Conservation (phyloP, 176 grass and related monocot genomes). For the Lolium rigidum region DNA sequence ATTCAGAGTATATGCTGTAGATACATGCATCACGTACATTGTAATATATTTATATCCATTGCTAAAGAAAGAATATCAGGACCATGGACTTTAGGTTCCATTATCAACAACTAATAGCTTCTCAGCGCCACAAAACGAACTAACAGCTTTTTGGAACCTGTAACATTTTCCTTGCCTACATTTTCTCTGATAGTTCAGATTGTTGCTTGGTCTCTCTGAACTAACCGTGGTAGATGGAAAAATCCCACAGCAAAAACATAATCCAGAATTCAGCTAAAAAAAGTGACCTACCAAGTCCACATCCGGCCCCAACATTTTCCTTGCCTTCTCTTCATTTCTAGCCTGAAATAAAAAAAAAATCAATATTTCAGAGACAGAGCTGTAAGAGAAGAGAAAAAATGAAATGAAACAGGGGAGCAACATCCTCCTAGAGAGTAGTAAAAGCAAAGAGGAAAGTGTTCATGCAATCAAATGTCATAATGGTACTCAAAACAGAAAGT, state of each 20-base stretch:
- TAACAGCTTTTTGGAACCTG: constrained; percentile 14
- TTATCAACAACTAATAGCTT: background rate
- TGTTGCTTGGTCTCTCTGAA: constrained; percentile 21
- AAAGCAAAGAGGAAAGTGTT: background rate
- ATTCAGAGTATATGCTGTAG: background rate
- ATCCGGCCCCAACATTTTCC: constrained; percentile 80
- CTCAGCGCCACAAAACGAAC: background rate
- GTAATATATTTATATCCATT: background rate
- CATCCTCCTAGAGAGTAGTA: background rate
- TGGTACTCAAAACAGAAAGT: constrained; percentile 25
- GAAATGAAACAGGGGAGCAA: background rate
- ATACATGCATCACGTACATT: background rate
- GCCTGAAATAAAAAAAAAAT: constrained; percentile 55
- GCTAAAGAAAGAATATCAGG: constrained; percentile 19
- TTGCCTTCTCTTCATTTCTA: constrained; percentile 93
- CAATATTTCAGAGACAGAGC: background rate
- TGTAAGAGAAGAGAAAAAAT: background rate
- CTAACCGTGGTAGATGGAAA: background rate
- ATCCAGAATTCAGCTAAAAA: constrained; percentile 24
- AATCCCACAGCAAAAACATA: background rate
- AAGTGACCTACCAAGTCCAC: constrained; percentile 72
- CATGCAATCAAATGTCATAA: background rate
- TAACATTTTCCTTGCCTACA: background rate
- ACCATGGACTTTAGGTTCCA: background rate
- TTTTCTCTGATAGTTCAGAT: background rate